Evolutionary conservation across 495 filamentous ascomycete genomes (phyloP), one percentile per base, ranked within the genome.

Genomic region (Podospora didyma): DNA sequence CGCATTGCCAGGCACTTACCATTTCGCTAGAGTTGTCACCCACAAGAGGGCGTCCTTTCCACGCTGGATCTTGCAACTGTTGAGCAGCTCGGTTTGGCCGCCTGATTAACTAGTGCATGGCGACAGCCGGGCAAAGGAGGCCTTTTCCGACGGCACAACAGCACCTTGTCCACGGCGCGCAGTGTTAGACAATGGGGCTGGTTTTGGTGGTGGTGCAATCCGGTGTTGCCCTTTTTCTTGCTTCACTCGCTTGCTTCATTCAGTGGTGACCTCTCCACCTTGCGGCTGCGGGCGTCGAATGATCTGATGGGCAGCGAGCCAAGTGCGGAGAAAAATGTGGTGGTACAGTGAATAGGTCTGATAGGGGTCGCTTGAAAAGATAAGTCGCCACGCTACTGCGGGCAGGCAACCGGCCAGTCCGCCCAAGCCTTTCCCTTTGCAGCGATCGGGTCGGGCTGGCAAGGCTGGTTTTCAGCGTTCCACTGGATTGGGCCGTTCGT

Each of bases 61-160:
- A 26, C 37, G 41, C 16, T 66, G 56, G 53, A 42, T 56, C 49
- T 47, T 51, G 58, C 56, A 61, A 51, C 59, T 55, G 44, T 37
- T 51, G 51, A 49, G 59, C 59, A 56, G 63, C 54, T 60, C 61
- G 61, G 60, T 62, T 54, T 58, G 68, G 61, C 56, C 52, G 62
- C 39, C 17, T 57, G 58, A 52, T 53, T 59, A 66, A 61, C 67
- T 66, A 68, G 56, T 69, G 68, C 65, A 69, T 69, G 58, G 37
- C 62, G 67, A 53, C 61, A 37, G 39, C 39, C 39, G n/a, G n/a
- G 14, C 7, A 16, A 7, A 14, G 39, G 39, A 14, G 14, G 14
- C n/a, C n/a, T 42, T 42, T 42, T 37, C 16, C 39, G 39, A 17
- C 39, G 39, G 39, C 39, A 42, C 5, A 42, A 42, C 12, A 17